Percentiles rank a stretch among this genome's conserved stretches.
These are phyloP conservation scores for Pseudozyma tsukubaensis DNA, from an alignment of 1,284 basidiomycete species.

Conservation along the genomic window DNA sequence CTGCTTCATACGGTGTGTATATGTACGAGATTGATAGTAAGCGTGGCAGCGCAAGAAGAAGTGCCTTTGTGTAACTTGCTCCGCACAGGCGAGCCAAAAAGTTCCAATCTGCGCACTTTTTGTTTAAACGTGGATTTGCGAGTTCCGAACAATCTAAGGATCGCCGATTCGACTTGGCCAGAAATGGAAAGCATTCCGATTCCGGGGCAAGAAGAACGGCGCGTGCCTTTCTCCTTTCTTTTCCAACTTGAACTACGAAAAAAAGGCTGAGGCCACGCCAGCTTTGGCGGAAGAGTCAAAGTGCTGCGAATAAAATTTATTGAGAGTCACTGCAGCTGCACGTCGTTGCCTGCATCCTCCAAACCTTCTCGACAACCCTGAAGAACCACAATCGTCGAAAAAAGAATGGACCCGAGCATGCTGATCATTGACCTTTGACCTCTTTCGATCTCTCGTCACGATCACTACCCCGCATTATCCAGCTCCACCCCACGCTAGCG, in stretches of 20 bases:
- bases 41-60: too few species aligned
- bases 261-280: constrained; percentile 23
- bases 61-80: too few species aligned
- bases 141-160: constrained; percentile 14
- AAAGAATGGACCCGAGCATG: constrained; percentile 3
- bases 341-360: too few species aligned
- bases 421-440: constrained; percentile 30
- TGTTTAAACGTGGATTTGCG: not conserved
- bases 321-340: constrained; percentile 27
- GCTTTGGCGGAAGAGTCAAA: not conserved
- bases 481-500: constrained; percentile 16
- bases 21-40: too few species aligned
- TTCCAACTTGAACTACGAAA: not conserved
- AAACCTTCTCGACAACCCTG: constrained; percentile 6
- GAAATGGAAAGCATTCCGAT: too few species aligned
- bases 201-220: too few species aligned
- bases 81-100: not conserved
- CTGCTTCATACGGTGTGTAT: too few species aligned
- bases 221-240: constrained; percentile 22
- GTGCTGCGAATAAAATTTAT: constrained; percentile 30
- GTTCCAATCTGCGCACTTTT: constrained; percentile 18
- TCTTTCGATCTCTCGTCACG: constrained; percentile 51
- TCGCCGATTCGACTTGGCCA: constrained; percentile 16
- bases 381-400: too few species aligned
- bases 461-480: constrained; percentile 41